A percentile compares a stretch with the other conserved stretches of the same genome.
These are phyloP conservation scores for Leonotis leonurus DNA, from an alignment of 257 asterid species.

Conservation along the genomic window DNA sequence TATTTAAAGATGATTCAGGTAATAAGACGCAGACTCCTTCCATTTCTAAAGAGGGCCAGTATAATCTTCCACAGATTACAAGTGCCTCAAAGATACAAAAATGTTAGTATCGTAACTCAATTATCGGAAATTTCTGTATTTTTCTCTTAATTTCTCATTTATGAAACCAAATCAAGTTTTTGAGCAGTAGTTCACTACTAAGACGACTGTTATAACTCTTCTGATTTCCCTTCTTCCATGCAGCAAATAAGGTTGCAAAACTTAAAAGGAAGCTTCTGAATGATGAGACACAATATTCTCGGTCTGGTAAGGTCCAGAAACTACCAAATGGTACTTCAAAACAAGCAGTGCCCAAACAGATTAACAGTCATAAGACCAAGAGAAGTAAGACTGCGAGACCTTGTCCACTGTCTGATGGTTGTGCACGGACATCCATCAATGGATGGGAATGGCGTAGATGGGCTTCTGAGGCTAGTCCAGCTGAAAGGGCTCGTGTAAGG, in stretches of 20 bases:
- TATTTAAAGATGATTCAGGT: conserved; percentile 32
- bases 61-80: conserved; percentile 28
- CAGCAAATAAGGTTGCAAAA: conserved; percentile 47
- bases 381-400: conserved; percentile 27
- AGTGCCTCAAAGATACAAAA: conserved; percentile 35
- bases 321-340: conserved; percentile 31
- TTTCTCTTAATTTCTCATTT: conserved; percentile 1
- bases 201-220: conserved; percentile 10
- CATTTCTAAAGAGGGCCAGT: conserved; percentile 15
- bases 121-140: conserved; percentile 4
- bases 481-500: conserved; percentile 68
- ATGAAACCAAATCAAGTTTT: not conserved
- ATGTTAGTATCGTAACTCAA: conserved; percentile 33
- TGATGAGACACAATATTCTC: conserved; percentile 40
- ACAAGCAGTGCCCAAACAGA: conserved; percentile 35
- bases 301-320: conserved; percentile 44
- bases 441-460: conserved; percentile 99
- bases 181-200: not conserved
- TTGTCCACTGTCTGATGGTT: conserved; percentile 72
- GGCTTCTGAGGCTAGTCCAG: conserved; percentile 72
- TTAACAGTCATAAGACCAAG: conserved; percentile 26
- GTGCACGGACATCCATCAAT: conserved; percentile 81
- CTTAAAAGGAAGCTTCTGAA: conserved; percentile 42
- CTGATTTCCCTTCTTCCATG: conserved; percentile 18
- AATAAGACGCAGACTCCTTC: conserved; percentile 19